Percentiles rank a stretch among this genome's conserved stretches.
Conservation (phyloP, 768 basidiomycete species). For the Pulveroboletus sp. region DNA sequence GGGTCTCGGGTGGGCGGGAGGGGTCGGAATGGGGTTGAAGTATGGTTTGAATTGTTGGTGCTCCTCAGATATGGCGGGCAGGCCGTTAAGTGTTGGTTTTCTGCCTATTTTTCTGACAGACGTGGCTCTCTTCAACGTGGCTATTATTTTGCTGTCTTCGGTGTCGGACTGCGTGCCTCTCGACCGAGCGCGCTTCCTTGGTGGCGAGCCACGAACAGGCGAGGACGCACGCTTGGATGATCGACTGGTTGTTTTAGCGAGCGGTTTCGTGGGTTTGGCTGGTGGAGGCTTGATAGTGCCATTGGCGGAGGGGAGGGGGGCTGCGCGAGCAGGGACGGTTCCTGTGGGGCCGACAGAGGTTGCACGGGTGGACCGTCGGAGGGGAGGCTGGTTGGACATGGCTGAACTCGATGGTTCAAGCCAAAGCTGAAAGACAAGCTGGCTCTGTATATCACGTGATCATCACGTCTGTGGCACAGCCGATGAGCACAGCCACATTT, state of each 20-base stretch:
- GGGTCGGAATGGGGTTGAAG: slow-evolving; percentile 61
- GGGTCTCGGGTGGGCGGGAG: slow-evolving; percentile 55
- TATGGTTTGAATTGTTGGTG: slow-evolving; percentile 48
- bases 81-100: slow-evolving; percentile 30
- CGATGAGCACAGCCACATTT: slow-evolving; percentile 14
- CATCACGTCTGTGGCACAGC: slow-evolving; percentile 24
- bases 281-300: slow-evolving; percentile 32
- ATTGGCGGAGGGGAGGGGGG: slow-evolving; percentile 27
- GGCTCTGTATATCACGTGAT: slow-evolving; percentile 14
- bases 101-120: slow-evolving; percentile 23
- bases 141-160: slow-evolving; percentile 35
- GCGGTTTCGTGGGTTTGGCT: slow-evolving; percentile 33
- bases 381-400: slow-evolving; percentile 34
- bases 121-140: slow-evolving; percentile 24
- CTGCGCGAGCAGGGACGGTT: slow-evolving; percentile 23
- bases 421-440: not conserved
- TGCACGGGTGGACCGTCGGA: slow-evolving; percentile 51
- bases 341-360: slow-evolving; percentile 41
- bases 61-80: slow-evolving; percentile 28
- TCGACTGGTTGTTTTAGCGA: slow-evolving; percentile 20
- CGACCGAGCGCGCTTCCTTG: slow-evolving; percentile 44
- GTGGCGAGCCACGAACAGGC: slow-evolving; percentile 39
- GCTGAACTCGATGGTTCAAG: not conserved
- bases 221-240: slow-evolving; percentile 50
- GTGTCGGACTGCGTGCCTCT: slow-evolving; percentile 36